A percentile compares a stretch with the other conserved stretches of the same genome.
These are phyloP conservation scores for Symbiodinium natans DNA, from an alignment of 73 alveolate species.

Conservation along the genomic window DNA sequence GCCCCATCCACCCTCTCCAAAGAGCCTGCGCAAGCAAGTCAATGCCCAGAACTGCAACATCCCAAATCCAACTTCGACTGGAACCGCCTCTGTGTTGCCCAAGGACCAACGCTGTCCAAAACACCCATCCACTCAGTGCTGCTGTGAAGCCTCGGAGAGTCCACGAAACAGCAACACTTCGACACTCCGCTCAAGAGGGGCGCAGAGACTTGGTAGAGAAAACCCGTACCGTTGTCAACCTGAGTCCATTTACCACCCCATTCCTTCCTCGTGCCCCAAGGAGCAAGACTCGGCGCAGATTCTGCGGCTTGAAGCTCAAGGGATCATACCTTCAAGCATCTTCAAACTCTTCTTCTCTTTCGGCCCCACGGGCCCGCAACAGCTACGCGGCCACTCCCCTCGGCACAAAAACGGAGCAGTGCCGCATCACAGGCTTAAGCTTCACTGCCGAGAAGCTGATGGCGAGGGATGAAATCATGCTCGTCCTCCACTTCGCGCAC, in stretches of 20 bases:
- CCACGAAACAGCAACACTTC: not conserved
- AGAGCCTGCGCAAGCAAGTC: not conserved
- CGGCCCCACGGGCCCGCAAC: no score
- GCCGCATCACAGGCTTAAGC: no score
- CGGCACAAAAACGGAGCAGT: no score
- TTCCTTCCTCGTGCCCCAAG: no score
- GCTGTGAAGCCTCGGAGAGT: not conserved
- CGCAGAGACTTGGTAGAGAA: no score
- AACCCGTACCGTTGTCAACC: not conserved
- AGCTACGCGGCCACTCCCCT: no score
- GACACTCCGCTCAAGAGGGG: no score
- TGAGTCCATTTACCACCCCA: no score
- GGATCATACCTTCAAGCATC: not conserved
- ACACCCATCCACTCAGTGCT: not conserved
- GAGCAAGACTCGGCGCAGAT: not conserved
- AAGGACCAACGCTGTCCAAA: slow-evolving; percentile 2
- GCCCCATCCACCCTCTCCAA: slow-evolving; percentile 85
- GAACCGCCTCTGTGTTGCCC: not conserved
- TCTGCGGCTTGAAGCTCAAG: slow-evolving; percentile 15
- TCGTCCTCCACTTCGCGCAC: not conserved
- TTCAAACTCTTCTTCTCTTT: no score
- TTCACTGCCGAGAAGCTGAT: not conserved
- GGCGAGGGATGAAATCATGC: not conserved
- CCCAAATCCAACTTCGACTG: no score
- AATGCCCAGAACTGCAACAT: no score